Conservation (phyloP, 2,329 filamentous ascomycete species). For the Rhynchosporium agropyri region DNA sequence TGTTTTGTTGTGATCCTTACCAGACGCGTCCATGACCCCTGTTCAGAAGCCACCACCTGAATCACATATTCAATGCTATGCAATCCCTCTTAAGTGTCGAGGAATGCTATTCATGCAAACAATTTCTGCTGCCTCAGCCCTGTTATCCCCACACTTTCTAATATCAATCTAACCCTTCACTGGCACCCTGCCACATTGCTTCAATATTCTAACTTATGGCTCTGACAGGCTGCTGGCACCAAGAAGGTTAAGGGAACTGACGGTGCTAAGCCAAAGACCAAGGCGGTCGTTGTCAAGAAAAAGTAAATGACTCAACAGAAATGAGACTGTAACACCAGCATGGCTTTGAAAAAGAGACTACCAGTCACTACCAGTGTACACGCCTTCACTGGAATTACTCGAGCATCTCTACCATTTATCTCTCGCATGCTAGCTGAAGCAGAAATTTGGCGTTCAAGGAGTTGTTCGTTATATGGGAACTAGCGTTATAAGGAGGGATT, state of each 20-base stretch:
- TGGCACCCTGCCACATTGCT: neutral
- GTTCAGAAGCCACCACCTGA: slow-evolving; percentile 25
- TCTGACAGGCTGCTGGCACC: slow-evolving; percentile 41
- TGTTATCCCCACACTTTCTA: neutral
- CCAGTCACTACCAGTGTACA: slow-evolving; percentile 26
- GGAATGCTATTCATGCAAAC: slow-evolving; percentile 1
- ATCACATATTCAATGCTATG: slow-evolving; percentile 21
- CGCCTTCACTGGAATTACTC: slow-evolving; percentile 29
- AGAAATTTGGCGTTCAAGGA: slow-evolving; percentile 22
- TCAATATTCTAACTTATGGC: slow-evolving; percentile 22
- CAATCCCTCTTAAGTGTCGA: slow-evolving; percentile 21
- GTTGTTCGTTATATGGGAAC: slow-evolving; percentile 11
- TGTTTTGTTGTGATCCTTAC: slow-evolving; percentile 31
- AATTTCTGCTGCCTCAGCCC: neutral
- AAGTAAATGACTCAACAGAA: slow-evolving; percentile 30
- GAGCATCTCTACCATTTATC: slow-evolving; percentile 32
- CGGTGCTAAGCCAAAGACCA: slow-evolving; percentile 30
- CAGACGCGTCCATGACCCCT: slow-evolving; percentile 36
- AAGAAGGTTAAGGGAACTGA: slow-evolving; percentile 45
- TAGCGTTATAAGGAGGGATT: slow-evolving; percentile 13
- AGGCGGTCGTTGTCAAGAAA: slow-evolving; percentile 34
- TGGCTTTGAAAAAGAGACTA: slow-evolving; percentile 20
- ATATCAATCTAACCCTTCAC: neutral
- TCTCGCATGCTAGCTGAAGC: slow-evolving; percentile 23
- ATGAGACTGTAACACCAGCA: slow-evolving; percentile 31